Evolutionary conservation across 176 grass and related monocot genomes (phyloP).

Genomic region (Elymus sibiricus): DNA sequence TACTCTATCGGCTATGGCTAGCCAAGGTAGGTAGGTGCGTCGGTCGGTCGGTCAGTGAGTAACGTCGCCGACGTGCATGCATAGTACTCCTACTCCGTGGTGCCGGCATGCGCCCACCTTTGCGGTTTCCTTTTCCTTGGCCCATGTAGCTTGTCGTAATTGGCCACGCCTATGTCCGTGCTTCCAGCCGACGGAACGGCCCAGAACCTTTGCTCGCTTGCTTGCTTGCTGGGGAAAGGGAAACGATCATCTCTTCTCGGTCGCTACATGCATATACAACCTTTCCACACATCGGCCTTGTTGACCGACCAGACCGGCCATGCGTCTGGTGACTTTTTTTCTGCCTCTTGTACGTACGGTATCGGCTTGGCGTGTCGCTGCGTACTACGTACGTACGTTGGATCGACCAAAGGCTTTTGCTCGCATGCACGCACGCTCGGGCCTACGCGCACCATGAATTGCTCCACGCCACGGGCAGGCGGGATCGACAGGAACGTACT

Average conservation of each 20-base stretch:
- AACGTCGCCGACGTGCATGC: neutral
- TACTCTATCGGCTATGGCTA: neutral
- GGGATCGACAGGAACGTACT: neutral
- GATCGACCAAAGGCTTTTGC: too few species aligned
- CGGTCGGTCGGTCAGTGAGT: neutral
- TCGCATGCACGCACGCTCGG: neutral
- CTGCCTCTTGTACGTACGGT: too few species aligned
- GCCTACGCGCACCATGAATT: neutral
- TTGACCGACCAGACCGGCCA: too few species aligned
- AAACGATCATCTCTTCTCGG: too few species aligned
- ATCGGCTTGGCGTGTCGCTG: too few species aligned
- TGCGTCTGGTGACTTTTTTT: too few species aligned
- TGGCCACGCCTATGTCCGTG: constrained; percentile 3
- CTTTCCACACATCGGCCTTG: too few species aligned
- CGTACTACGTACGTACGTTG: too few species aligned
- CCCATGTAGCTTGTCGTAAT: constrained; percentile 21
- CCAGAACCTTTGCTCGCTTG: too few species aligned
- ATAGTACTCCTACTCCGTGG: neutral
- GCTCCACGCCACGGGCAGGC: too few species aligned
- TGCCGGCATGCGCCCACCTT: neutral
- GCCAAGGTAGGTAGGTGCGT: neutral
- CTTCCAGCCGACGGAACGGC: neutral
- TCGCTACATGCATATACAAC: too few species aligned
- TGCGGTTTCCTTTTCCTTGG: constrained; percentile 28
- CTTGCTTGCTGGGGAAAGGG: neutral